These are phyloP conservation scores for Mortierella claussenii DNA, from an alignment of 192 early-diverging fungal genomes.

Conservation along the genomic window DNA sequence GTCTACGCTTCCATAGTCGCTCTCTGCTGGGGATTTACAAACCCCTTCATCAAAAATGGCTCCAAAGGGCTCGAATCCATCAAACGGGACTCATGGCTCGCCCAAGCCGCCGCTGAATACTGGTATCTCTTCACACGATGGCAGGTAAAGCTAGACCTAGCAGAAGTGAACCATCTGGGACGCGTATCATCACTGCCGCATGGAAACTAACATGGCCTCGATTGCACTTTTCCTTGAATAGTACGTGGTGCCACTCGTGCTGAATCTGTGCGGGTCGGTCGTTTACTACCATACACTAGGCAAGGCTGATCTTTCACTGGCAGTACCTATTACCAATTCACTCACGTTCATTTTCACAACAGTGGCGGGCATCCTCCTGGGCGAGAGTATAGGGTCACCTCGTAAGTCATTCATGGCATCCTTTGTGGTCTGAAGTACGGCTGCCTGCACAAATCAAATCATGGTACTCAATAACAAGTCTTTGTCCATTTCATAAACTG, in stretches of 20 bases:
- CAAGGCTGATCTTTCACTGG: conserved; percentile 85
- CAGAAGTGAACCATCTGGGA: too few species aligned
- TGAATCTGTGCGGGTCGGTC: conserved; percentile 92
- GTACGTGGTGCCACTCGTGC: conserved; percentile 85
- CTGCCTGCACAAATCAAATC: too few species aligned
- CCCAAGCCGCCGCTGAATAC: conserved; percentile 69
- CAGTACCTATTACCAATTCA: conserved; percentile 93
- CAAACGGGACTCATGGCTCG: conserved; percentile 65
- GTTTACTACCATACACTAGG: conserved; percentile 96
- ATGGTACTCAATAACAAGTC: too few species aligned
- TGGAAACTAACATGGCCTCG: too few species aligned
- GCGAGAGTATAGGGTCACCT: conserved; percentile 76
- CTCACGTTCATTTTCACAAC: conserved; percentile 90
- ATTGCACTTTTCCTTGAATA: conserved; percentile 16
- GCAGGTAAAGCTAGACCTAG: too few species aligned
- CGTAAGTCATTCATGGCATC: conserved; percentile 58
- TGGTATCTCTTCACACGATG: conserved; percentile 85
- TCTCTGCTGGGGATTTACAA: conserved; percentile 95
- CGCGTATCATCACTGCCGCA: too few species aligned
- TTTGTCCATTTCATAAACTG: background rate
- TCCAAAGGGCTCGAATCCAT: conserved; percentile 83
- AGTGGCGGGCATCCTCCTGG: conserved; percentile 80
- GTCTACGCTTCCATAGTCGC: conserved; percentile 64
- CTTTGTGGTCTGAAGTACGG: too few species aligned
- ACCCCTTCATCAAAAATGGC: conserved; percentile 94